A percentile compares a stretch with the other conserved stretches of the same genome.
These are phyloP conservation scores for Blastobotrys chiropterorum DNA, from an alignment of 805 yeast species.

Conservation along the genomic window DNA sequence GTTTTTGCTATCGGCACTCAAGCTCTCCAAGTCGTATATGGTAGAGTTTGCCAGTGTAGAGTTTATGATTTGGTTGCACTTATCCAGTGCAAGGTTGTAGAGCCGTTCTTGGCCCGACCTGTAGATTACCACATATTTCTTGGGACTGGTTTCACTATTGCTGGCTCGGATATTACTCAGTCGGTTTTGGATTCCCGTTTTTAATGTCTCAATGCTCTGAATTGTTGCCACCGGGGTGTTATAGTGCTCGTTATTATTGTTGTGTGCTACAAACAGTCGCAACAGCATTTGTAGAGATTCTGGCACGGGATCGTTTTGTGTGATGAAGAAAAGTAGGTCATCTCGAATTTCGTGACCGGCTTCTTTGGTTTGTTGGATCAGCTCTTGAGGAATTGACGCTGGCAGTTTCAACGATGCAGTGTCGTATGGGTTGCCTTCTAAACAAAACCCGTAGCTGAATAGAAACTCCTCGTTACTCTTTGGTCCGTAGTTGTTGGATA, in stretches of 20 bases:
- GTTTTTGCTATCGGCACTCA: neutral
- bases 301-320: neutral
- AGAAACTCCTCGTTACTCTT: slow-evolving; percentile 80
- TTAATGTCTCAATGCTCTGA: neutral
- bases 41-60: neutral
- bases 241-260: neutral
- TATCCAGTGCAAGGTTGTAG: neutral
- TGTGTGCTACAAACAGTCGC: neutral
- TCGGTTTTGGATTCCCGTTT: neutral
- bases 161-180: neutral
- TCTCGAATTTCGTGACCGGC: slow-evolving; percentile 2
- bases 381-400: neutral
- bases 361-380: neutral
- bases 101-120: neutral
- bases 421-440: slow-evolving; percentile 47
- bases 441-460: slow-evolving; percentile 74
- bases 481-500: slow-evolving; percentile 80
- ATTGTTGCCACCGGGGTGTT: neutral
- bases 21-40: neutral
- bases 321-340: neutral
- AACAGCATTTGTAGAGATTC: neutral
- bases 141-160: neutral
- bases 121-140: neutral
- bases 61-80: neutral
- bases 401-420: slow-evolving; percentile 54